These are phyloP conservation scores for Penicillium sp. DNA, from an alignment of 2,329 filamentous ascomycete species.

Conservation along the genomic window DNA sequence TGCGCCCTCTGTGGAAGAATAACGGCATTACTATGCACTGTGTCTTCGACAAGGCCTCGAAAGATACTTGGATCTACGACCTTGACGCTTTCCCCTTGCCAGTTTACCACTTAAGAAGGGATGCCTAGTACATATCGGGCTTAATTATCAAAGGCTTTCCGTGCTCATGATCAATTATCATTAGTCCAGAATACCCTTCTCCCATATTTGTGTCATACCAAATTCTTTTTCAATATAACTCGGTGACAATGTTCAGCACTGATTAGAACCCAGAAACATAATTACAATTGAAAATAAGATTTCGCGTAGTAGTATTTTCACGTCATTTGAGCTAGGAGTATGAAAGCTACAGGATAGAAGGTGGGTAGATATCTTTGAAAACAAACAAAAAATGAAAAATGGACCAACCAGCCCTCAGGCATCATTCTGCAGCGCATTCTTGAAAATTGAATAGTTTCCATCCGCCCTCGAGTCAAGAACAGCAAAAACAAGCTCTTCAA, in stretches of 20 bases:
- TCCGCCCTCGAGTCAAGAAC: constrained; percentile 45
- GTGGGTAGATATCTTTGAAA: neutral
- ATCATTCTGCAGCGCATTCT: neutral
- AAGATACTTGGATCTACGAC: constrained; percentile 2
- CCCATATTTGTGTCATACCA: too few relatives aligned
- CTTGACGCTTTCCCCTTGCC: neutral
- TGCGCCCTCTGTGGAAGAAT: constrained; percentile 4
- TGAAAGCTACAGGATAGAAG: neutral
- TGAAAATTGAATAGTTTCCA: constrained; percentile 18
- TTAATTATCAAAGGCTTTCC: too few relatives aligned
- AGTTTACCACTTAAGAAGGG: neutral
- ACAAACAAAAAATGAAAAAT: neutral
- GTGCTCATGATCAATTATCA: too few relatives aligned
- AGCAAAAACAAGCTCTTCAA: constrained; percentile 62
- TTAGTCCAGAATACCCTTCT: too few relatives aligned
- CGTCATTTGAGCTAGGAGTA: neutral
- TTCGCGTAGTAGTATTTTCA: too few relatives aligned
- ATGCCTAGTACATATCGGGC: neutral
- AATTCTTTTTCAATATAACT: too few relatives aligned
- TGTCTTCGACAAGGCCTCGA: neutral
- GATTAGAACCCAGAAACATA: too few relatives aligned
- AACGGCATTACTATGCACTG: constrained; percentile 3
- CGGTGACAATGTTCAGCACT: too few relatives aligned
- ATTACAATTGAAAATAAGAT: too few relatives aligned
- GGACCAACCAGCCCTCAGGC: neutral